phyloP scores from a whole-genome alignment of 2,329 filamentous ascomycete species.

The Leptographium lundbergii region DNA sequence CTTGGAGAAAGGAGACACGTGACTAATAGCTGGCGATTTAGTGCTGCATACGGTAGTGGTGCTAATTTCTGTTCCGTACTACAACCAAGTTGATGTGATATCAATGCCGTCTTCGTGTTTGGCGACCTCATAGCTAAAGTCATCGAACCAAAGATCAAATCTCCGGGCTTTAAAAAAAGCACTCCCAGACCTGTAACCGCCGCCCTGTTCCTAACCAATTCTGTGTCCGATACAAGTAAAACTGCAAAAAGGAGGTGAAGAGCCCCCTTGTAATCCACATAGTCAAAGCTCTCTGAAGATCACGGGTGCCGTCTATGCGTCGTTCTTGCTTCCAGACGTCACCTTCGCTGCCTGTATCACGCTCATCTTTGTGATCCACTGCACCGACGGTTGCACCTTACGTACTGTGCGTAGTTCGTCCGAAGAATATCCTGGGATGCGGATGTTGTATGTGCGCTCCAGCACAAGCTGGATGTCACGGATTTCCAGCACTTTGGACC shows the following conservation, averaged over 20 bases:
- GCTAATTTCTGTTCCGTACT: not conserved
- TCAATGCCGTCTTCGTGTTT: not conserved
- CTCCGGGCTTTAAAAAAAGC: not conserved
- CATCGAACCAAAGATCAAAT: not conserved
- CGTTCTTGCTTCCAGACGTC: constrained; percentile 38
- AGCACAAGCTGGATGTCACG: constrained; percentile 74
- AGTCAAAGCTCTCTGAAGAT: not conserved
- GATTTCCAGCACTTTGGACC: constrained; percentile 80
- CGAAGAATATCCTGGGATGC: constrained; percentile 84
- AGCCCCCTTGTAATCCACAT: not conserved
- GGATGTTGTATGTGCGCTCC: constrained; percentile 78
- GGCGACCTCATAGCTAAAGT: not conserved
- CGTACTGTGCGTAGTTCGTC: constrained; percentile 91
- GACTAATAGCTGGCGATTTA: not conserved
- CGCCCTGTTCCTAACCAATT: not conserved
- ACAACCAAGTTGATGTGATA: not conserved
- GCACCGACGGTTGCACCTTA: constrained; percentile 77
- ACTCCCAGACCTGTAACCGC: not conserved
- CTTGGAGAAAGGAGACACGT: not conserved
- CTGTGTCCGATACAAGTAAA: not conserved
- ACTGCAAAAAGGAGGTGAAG: not conserved
- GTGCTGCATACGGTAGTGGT: not conserved
- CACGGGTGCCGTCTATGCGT: not conserved
- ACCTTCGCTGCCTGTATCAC: constrained; percentile 91
- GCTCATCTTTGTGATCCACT: constrained; percentile 95